Evolutionary conservation across 1,139 yeast genomes (phyloP), one percentile per base, ranked within the genome.

Genomic region (Yamadazyma diospyri): DNA sequence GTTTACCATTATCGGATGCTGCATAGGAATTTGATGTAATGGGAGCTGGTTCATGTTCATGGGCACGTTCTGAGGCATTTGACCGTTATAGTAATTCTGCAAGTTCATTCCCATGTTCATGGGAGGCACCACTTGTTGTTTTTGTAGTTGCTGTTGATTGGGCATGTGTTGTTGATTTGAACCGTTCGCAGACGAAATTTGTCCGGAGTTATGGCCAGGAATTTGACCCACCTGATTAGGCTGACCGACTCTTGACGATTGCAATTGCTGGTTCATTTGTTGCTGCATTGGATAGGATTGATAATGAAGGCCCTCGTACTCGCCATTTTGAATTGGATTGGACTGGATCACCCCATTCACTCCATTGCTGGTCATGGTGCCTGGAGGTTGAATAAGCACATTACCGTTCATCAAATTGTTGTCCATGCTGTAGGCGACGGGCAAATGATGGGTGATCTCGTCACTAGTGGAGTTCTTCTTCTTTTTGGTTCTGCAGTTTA

Each of bases 401-500:
- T 13, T 16, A 25, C 16, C 7, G 13, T 11, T 13, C 5, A n/a
- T 13, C 20, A 18, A 18, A 18, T 6, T 9, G 5, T 12, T 11
- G 13, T 13, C 13, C 16, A n/a, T 13, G 7, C 15, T 4, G 13
- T 23, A 11, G 7, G 15, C 13, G 15, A n/a, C 6, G 12, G 11
- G 11, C 6, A 6, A 6, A 6, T 6, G 6, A 22, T 23, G 9
- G 10, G 9, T 10, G 7, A 22, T 12, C 5, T 27, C 23, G 3
- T 27, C 30, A 20, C 15, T 12, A 14, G 23, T 3, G 6, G 30
- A 13, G 4, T 25, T 36, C 45, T 64, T 66, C 55, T 68, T 76
- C 61, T 77, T 76, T 40, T 76, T 65, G 26, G 64, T 59, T 35
- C 84, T 61, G 46, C 85, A 78, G 25, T 47, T 53, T 9, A 51